Evolutionary conservation across 2,329 filamentous ascomycete species (phyloP).

Genomic region (Anisogramma anomala): DNA sequence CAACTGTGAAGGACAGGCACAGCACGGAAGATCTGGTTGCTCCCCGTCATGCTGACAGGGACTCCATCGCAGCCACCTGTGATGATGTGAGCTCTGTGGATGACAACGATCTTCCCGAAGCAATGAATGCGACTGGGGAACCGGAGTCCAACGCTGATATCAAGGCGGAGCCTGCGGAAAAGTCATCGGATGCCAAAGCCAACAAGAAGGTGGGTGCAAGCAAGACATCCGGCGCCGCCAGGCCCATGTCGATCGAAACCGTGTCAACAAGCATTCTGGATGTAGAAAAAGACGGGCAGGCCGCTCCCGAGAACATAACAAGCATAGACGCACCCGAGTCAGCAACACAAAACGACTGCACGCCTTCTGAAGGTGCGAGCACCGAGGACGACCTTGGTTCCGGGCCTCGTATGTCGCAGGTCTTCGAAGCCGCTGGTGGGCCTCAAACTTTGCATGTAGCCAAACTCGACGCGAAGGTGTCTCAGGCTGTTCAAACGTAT

Average conservation of each 20-base stretch:
- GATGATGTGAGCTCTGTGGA: conserved; percentile 39
- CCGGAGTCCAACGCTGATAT: conserved; percentile 26
- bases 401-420: conserved; percentile 29
- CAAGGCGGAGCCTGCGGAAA: conserved; percentile 26
- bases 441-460: conserved; percentile 44
- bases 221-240: conserved; percentile 1
- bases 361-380: conserved; percentile 14
- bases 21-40: conserved; percentile 35
- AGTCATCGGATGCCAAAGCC: background rate
- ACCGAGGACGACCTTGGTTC: conserved; percentile 13
- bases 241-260: background rate
- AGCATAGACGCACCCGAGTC: conserved; percentile 12
- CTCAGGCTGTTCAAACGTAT: conserved; percentile 68
- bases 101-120: conserved; percentile 22
- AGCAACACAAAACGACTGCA: conserved; percentile 12
- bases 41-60: conserved; percentile 30
- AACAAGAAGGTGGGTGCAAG: background rate
- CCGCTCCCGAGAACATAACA: background rate
- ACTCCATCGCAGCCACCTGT: conserved; percentile 47
- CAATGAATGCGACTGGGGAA: conserved; percentile 19
- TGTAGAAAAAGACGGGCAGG: background rate
- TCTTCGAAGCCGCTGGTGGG: conserved; percentile 30
- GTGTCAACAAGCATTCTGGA: conserved; percentile 18
- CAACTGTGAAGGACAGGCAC: conserved; percentile 18
- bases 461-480: conserved; percentile 57